Evolutionary conservation across 2,329 filamentous ascomycete genomes (phyloP).

Genomic region (Penicillium sp.): DNA sequence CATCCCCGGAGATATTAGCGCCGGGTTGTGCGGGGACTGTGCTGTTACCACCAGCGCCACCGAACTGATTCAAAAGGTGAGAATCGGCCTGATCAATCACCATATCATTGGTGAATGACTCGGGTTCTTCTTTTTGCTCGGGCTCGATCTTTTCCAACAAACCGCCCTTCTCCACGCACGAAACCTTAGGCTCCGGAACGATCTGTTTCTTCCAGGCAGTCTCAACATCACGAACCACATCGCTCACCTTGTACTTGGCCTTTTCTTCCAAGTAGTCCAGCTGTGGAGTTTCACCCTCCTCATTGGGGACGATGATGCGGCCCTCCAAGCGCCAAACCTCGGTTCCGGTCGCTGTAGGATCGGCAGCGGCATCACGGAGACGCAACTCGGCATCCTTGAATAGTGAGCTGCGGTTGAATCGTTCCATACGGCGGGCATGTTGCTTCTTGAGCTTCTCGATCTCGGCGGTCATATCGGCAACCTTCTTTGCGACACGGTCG

Average conservation of each 20-base stretch:
- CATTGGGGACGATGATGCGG: conserved; percentile 37
- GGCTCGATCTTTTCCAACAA: conserved; percentile 60
- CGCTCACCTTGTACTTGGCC: conserved; percentile 59
- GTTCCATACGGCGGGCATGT: conserved; percentile 75
- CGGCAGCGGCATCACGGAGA: conserved; percentile 67
- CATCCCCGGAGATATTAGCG: conserved; percentile 29
- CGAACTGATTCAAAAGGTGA: conserved; percentile 42
- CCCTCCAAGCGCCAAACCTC: conserved; percentile 69
- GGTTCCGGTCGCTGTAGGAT: conserved; percentile 56
- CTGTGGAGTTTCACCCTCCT: conserved; percentile 41
- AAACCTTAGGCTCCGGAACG: conserved; percentile 64
- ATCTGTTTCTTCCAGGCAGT: conserved; percentile 68
- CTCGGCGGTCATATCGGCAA: conserved; percentile 74
- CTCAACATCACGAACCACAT: conserved; percentile 77
- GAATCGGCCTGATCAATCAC: conserved; percentile 40
- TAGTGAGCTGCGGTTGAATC: conserved; percentile 70
- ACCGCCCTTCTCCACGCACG: conserved; percentile 77
- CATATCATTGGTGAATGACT: conserved; percentile 35
- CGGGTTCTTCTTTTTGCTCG: conserved; percentile 42
- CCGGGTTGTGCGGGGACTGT: conserved; percentile 13
- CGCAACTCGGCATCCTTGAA: conserved; percentile 76
- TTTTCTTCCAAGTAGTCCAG: conserved; percentile 47
- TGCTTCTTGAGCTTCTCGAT: conserved; percentile 81
- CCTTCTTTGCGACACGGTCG: conserved; percentile 72
- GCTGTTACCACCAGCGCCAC: conserved; percentile 24